Evolutionary conservation across 352 stramenopile genomes (phyloP).

Genomic region (Pythium pectinolyticum): DNA sequence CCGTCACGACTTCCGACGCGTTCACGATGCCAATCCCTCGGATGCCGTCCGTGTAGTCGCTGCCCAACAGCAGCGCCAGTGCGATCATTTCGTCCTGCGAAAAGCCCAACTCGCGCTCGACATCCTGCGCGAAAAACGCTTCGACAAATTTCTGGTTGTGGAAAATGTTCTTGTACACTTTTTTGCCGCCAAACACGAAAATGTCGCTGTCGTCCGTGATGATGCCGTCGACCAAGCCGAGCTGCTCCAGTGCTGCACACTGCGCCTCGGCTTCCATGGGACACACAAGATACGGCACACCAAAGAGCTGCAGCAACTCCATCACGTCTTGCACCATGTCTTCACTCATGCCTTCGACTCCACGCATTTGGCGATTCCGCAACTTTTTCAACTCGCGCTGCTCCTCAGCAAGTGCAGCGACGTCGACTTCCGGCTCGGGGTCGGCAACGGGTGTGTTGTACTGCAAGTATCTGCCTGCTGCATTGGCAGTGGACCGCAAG

Average conservation of each 20-base stretch:
- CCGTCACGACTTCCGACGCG: slow-evolving; percentile 71
- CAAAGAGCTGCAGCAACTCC: slow-evolving; percentile 95
- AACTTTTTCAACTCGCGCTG: slow-evolving; percentile 77
- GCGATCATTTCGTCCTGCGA: slow-evolving; percentile 90
- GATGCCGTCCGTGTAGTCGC: slow-evolving; percentile 94
- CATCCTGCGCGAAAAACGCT: slow-evolving; percentile 93
- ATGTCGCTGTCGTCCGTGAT: slow-evolving; percentile 98
- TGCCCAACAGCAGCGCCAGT: slow-evolving; percentile 92
- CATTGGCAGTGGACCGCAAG: no score
- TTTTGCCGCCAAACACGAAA: slow-evolving; percentile 93
- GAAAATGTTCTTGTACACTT: slow-evolving; percentile 99
- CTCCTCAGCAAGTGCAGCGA: slow-evolving; percentile 48
- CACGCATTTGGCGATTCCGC: slow-evolving; percentile 76
- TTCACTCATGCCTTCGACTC: slow-evolving; percentile 94
- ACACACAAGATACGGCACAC: slow-evolving; percentile 98
- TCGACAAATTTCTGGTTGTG: slow-evolving; percentile 99
- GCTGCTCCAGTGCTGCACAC: slow-evolving; percentile 94
- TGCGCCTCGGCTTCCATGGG: slow-evolving; percentile 99
- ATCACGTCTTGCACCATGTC: slow-evolving; percentile 98
- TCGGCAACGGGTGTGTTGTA: slow-evolving; percentile 14
- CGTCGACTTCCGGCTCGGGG: slow-evolving; percentile 22
- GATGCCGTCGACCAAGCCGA: slow-evolving; percentile 96
- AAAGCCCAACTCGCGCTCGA: slow-evolving; percentile 92
- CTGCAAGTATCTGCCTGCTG: slow-evolving; percentile 22
- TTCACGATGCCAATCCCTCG: slow-evolving; percentile 86